A percentile compares a stretch with the other conserved stretches of the same genome.
These are phyloP conservation scores for Botryotinia narcissicola DNA, from an alignment of 2,329 filamentous ascomycete species.

Conservation along the genomic window DNA sequence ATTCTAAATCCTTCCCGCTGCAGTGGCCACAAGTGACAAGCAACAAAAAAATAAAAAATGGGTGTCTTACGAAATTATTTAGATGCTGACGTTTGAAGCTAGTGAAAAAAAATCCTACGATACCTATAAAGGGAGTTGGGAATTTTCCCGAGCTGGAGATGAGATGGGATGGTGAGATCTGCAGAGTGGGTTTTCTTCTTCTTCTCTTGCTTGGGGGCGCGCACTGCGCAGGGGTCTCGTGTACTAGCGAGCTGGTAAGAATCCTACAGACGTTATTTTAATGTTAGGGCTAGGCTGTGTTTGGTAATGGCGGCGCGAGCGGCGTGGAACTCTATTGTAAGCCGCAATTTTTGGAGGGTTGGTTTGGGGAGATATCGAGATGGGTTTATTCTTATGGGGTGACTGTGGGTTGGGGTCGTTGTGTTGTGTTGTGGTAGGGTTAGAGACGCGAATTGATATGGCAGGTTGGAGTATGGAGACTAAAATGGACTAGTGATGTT, in stretches of 20 bases:
- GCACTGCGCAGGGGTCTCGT: neutral
- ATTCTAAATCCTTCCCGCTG: neutral
- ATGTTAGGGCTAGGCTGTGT: constrained; percentile 4
- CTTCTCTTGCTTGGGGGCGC: no score
- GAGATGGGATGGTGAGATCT: neutral
- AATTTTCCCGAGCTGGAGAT: neutral
- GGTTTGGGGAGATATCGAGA: neutral
- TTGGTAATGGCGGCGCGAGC: neutral
- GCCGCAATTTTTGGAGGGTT: neutral
- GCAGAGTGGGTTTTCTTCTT: neutral
- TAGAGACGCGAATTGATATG: neutral
- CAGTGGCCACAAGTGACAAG: neutral
- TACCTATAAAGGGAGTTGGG: neutral
- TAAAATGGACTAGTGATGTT: neutral
- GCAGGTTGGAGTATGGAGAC: neutral
- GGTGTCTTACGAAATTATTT: neutral
- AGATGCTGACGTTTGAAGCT: neutral
- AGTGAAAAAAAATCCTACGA: neutral
- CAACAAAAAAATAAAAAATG: no score
- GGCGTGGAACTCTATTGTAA: neutral
- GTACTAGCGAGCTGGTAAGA: neutral
- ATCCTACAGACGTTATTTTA: constrained; percentile 20
- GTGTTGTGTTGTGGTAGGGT: neutral
- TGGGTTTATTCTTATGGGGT: neutral
- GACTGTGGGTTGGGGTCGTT: neutral